phyloP scores from a whole-genome alignment of 2,329 filamentous ascomycete genomes.

The Pseudogymnoascus sp. region DNA sequence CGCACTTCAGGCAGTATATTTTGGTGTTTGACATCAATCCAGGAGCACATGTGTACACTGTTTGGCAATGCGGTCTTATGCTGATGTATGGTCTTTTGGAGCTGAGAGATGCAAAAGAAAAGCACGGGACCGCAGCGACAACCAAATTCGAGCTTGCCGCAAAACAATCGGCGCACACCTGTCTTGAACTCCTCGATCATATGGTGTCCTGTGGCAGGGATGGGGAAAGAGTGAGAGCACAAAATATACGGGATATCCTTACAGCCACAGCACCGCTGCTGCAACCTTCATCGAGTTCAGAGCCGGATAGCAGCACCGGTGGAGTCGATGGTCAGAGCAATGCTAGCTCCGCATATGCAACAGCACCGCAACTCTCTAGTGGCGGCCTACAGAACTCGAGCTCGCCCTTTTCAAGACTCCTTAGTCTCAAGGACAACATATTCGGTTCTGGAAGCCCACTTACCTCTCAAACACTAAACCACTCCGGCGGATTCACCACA shows the following conservation, averaged over 20 bases:
- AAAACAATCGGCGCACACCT: neutral
- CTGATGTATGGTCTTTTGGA: constrained; percentile 11
- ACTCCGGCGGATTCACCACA: neutral
- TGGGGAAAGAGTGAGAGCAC: neutral
- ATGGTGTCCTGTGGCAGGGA: neutral
- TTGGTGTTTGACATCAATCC: constrained; percentile 13
- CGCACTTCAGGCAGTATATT: neutral
- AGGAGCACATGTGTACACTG: constrained; percentile 13
- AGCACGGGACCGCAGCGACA: neutral
- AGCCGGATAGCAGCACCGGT: neutral
- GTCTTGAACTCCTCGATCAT: neutral
- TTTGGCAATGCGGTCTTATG: constrained; percentile 15
- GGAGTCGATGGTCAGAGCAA: neutral
- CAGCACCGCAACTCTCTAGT: neutral
- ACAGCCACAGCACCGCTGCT: neutral
- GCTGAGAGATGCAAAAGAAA: neutral
- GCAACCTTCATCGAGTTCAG: neutral
- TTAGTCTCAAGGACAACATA: neutral
- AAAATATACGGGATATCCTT: neutral
- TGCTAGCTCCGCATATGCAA: neutral
- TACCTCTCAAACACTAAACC: neutral
- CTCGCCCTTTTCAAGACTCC: neutral
- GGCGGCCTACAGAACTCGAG: neutral
- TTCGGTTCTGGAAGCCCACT: neutral
- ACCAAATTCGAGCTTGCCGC: neutral